Evolutionary conservation across 164 flowering plant species (phyloP), one percentile per base, ranked within the genome.

Genomic region (Hamamelis virginiana): DNA sequence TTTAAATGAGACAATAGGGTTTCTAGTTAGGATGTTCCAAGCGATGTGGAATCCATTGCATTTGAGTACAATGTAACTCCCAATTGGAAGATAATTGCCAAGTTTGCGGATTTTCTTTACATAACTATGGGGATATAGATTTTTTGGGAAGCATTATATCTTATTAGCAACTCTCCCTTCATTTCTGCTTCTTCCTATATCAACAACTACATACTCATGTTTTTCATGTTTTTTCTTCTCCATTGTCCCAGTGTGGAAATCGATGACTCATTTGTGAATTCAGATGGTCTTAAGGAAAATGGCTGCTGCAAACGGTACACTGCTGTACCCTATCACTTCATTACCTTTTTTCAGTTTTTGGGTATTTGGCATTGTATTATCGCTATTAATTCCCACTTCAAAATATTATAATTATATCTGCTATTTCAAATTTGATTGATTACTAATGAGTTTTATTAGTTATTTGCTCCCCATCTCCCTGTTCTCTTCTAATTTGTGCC

Each of bases 221-320:
- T 48, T 67, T 28, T 58, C 28, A 18, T 62, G 11, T 52, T n/a
- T n/a, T 55, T 28, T 58, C 28, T 22, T 62, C 9, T 52, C 14
- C n/a, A 53, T 62, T 23, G 28, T 72, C 8, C 15, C 76, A 90
- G 92, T 72, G 74, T 66, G 73, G 86, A 84, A 25, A 56, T 85
- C 68, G 85, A 82, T 68, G 82, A 73, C 26, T 75, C 86, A 51
- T 62, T 77, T 72, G 82, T 72, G 57, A 78, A 82, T 68, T 69
- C 83, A 1, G 89, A 83, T 52, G 73, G 50, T 18, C 47, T 61
- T 4, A 82, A 87, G 74, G 88, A 85, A 69, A 47, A 65, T 58
- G 82, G 84, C 67, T 81, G 85, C 8, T 76, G 75, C 11, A 91
- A 91, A 74, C 66, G 97, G 97, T 89, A 79, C 9, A 11, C 13